Conservation (phyloP, 1,139 yeast species). For the Kodamaea sp. region DNA sequence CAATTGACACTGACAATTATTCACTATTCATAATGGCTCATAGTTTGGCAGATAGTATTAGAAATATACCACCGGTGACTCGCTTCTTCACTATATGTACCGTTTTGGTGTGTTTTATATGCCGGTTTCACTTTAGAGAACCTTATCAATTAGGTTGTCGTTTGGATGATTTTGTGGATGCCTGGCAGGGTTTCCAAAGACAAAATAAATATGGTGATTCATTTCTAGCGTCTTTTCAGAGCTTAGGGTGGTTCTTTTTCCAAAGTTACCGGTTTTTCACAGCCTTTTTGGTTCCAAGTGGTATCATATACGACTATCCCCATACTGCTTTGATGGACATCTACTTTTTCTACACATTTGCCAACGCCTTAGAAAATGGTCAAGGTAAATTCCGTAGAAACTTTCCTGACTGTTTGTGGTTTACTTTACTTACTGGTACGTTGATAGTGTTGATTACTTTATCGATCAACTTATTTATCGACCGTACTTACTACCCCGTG, state of each 20-base stretch:
- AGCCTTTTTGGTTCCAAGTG: constrained; percentile 44
- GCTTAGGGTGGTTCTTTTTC: constrained; percentile 11
- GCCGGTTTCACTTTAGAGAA: constrained; percentile 13
- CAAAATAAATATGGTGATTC: constrained; percentile 4
- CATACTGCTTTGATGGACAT: constrained; percentile 43
- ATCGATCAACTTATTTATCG: constrained; percentile 25
- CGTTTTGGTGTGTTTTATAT: constrained; percentile 24
- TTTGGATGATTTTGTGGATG: constrained; percentile 1
- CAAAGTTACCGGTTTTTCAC: constrained; percentile 49
- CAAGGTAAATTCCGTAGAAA: constrained; percentile 50
- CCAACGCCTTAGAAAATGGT: constrained; percentile 48
- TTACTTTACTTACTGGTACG: constrained; percentile 47
- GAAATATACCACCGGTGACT: constrained; percentile 45
- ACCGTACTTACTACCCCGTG: constrained; percentile 18
- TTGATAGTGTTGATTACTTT: constrained; percentile 34
- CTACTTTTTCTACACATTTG: constrained; percentile 55
- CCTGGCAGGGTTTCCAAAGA: neutral
- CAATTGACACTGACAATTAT: neutral
- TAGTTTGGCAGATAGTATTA: constrained; percentile 27
- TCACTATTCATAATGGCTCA: constrained; percentile 2
- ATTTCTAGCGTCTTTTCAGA: constrained; percentile 4
- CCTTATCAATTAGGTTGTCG: constrained; percentile 12
- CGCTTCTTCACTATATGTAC: constrained; percentile 42
- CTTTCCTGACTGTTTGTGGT: constrained; percentile 57
- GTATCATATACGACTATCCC: constrained; percentile 31